phyloP scores from a whole-genome alignment of 1,139 yeast genomes.

The Sugiyamaella castrensis region DNA sequence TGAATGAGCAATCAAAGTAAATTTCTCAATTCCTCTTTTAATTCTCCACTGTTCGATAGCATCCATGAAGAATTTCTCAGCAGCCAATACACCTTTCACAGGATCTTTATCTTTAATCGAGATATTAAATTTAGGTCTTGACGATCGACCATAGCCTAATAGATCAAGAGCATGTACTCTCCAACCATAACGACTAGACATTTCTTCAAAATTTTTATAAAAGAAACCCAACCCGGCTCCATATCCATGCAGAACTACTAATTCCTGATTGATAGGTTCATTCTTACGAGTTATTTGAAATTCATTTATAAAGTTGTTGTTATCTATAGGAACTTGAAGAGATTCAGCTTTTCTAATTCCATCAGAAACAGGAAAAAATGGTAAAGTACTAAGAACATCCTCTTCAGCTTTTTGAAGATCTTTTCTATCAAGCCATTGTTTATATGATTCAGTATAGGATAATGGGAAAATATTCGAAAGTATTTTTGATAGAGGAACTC shows the following conservation, averaged over 20 bases:
- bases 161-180: slow-evolving; percentile 75
- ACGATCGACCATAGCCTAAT: slow-evolving; percentile 79
- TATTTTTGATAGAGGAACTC: slow-evolving; percentile 32
- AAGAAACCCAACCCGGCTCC: slow-evolving; percentile 88
- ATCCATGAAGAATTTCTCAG: slow-evolving; percentile 76
- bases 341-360: slow-evolving; percentile 49
- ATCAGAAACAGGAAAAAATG: slow-evolving; percentile 56
- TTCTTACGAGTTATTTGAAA: slow-evolving; percentile 40
- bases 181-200: slow-evolving; percentile 40
- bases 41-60: slow-evolving; percentile 82
- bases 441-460: slow-evolving; percentile 42
- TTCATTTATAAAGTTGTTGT: slow-evolving; percentile 56
- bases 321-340: slow-evolving; percentile 49
- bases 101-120: slow-evolving; percentile 30
- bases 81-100: slow-evolving; percentile 38
- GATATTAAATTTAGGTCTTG: slow-evolving; percentile 53
- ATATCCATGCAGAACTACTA: slow-evolving; percentile 84
- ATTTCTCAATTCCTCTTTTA: slow-evolving; percentile 47
- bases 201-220: slow-evolving; percentile 65
- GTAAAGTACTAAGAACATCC: slow-evolving; percentile 49
- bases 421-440: slow-evolving; percentile 45
- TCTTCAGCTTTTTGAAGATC: slow-evolving; percentile 44
- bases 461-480: slow-evolving; percentile 37
- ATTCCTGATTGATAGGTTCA: slow-evolving; percentile 25
- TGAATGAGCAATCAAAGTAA: slow-evolving; percentile 84